Evolutionary conservation across 2,329 filamentous ascomycete species (phyloP), one percentile per base, ranked within the genome.

Genomic region (Orbilia javanica): DNA sequence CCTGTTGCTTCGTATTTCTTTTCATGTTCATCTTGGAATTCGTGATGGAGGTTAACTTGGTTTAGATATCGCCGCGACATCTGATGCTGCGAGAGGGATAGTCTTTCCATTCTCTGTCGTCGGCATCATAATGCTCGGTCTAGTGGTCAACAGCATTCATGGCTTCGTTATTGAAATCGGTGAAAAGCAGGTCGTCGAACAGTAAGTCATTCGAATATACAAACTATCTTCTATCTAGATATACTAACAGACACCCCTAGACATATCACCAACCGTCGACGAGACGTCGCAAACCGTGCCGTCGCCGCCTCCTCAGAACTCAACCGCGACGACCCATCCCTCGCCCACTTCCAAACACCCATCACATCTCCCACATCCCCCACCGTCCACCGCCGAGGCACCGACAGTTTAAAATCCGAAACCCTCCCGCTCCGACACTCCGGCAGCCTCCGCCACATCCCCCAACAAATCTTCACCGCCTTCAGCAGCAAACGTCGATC

Each of bases 21-120:
- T n/a, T n/a, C n/a, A n/a, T n/a, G n/a, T n/a, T n/a, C n/a, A n/a
- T n/a, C n/a, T n/a, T n/a, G n/a, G n/a, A n/a, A n/a, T n/a, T n/a
- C n/a, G n/a, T n/a, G n/a, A n/a, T n/a, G n/a, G n/a, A n/a, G n/a
- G n/a, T n/a, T 48, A 7, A 53, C 20, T 77, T 20, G 34, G 13
- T 20, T 20, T 25, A 78, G 74, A 78, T 42, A 67, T 81, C 64
- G 42, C 63, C 67, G 25, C 75, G 65, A 46, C 57, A 57, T 50
- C 48, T 22, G 50, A 68, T 87, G 15, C 84, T 92, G 0, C 90
- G 89, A 0, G 88, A 91, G 53, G 91, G 89, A 86, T 97, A 0
- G 86, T 97, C 29, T 91, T 97, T 65, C 94, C 94, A 0, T 97
- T 92, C 81, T 91, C 94, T 0, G 89, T 97, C 0, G 86, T 94